Evolutionary conservation across 2,329 filamentous ascomycete genomes (phyloP).

Genomic region (Pseudocercospora cruenta): DNA sequence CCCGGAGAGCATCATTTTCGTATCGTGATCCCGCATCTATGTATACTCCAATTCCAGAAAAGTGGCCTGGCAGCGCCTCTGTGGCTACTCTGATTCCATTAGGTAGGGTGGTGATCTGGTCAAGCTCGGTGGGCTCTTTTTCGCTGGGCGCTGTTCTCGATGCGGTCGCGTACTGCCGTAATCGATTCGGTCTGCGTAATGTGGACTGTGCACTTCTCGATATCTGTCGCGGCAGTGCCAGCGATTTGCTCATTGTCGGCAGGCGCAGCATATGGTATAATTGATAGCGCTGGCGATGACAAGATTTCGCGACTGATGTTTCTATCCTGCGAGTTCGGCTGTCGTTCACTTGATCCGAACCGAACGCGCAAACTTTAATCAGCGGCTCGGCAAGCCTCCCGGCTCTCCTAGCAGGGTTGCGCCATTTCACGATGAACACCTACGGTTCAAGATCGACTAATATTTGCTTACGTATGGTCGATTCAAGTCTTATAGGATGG

Average conservation of each 20-base stretch:
- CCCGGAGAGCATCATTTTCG: slow-evolving; percentile 81
- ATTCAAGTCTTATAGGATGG: no score
- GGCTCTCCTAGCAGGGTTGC: neutral
- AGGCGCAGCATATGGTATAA: slow-evolving; percentile 1
- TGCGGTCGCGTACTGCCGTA: slow-evolving; percentile 36
- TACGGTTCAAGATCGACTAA: neutral
- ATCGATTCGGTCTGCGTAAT: slow-evolving; percentile 14
- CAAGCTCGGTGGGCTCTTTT: slow-evolving; percentile 82
- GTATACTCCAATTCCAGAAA: slow-evolving; percentile 93
- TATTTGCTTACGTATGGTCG: neutral
- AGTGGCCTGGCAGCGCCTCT: slow-evolving; percentile 90
- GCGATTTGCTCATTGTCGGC: slow-evolving; percentile 35
- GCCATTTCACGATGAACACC: neutral
- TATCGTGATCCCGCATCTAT: slow-evolving; percentile 94
- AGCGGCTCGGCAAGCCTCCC: neutral
- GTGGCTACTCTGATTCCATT: slow-evolving; percentile 96
- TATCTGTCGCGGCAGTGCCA: slow-evolving; percentile 36
- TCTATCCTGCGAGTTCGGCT: neutral
- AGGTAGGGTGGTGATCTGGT: slow-evolving; percentile 81
- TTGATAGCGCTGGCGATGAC: neutral
- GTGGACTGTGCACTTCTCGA: slow-evolving; percentile 26
- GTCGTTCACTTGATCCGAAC: neutral
- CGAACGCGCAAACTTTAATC: neutral
- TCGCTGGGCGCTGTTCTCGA: slow-evolving; percentile 24
- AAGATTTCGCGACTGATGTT: no score